A percentile compares a stretch with the other conserved stretches of the same genome.
Evolutionary conservation across 805 yeast genomes (phyloP).

Genomic region (Komagataella ulmi): DNA sequence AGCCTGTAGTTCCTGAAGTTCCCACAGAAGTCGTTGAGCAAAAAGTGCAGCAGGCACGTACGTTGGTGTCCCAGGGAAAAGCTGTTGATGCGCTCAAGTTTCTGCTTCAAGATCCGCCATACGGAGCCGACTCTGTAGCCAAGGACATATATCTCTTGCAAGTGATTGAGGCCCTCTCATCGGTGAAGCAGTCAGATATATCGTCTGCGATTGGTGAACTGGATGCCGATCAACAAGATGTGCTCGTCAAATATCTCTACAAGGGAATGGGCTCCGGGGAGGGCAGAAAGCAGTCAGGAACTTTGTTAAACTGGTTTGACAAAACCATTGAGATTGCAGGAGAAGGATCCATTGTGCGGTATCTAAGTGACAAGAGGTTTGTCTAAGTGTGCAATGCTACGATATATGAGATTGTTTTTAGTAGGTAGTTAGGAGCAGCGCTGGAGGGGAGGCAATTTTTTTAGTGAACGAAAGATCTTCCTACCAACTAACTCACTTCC

Average conservation of each 20-base stretch:
- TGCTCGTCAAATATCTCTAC: constrained; percentile 72
- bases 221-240: constrained; percentile 54
- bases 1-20: constrained; percentile 38
- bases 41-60: constrained; percentile 44
- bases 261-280: constrained; percentile 68
- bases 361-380: constrained; percentile 47
- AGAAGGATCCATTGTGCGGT: constrained; percentile 79
- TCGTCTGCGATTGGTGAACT: constrained; percentile 45
- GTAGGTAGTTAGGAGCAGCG: neutral
- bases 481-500: neutral
- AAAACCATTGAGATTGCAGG: constrained; percentile 78
- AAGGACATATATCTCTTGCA: constrained; percentile 37
- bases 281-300: constrained; percentile 80
- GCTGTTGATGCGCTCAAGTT: constrained; percentile 49
- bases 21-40: constrained; percentile 40
- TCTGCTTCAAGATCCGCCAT: constrained; percentile 68
- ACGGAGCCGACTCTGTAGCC: constrained; percentile 51
- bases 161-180: constrained; percentile 61
- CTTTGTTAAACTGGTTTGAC: constrained; percentile 83
- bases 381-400: neutral
- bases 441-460: neutral
- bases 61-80: constrained; percentile 58
- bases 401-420: neutral
- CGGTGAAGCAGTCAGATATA: constrained; percentile 57
- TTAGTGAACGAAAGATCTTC: neutral